Evolutionary conservation across 495 filamentous ascomycete species (phyloP).

Genomic region (Penicillium lagena): DNA sequence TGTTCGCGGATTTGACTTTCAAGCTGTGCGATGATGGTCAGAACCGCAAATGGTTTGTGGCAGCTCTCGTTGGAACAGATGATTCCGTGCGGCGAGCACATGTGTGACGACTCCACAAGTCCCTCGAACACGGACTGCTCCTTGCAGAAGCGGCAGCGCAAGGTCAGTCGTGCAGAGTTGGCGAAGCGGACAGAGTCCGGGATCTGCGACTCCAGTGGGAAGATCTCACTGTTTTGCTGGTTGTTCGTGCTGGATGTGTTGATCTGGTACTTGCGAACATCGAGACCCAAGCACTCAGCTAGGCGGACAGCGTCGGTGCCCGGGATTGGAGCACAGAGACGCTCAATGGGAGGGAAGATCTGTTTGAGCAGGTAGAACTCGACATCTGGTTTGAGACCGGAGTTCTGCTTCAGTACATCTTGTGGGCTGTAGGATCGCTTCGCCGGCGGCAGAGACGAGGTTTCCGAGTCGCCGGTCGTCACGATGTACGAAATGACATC

Average conservation of each 20-base stretch:
- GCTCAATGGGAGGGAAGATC: constrained; percentile 96
- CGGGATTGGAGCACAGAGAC: constrained; percentile 90
- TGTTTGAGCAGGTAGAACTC: constrained; percentile 98
- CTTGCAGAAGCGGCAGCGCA: constrained; percentile 80
- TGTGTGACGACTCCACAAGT: constrained; percentile 46
- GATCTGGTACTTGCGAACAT: constrained; percentile 78
- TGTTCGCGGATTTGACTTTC: constrained; percentile 74
- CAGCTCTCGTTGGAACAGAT: constrained; percentile 59
- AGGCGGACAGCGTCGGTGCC: constrained; percentile 84
- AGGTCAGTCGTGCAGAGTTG: constrained; percentile 62
- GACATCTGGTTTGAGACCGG: constrained; percentile 73
- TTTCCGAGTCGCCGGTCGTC: constrained; percentile 66
- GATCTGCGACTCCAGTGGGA: constrained; percentile 88
- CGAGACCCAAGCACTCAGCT: constrained; percentile 89
- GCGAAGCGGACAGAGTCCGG: constrained; percentile 79
- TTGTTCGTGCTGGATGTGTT: constrained; percentile 49
- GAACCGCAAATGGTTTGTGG: constrained; percentile 54
- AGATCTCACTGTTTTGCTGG: constrained; percentile 55
- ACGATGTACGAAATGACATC: constrained; percentile 96
- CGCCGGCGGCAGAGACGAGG: constrained; percentile 59
- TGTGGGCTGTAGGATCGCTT: constrained; percentile 83
- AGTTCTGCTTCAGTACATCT: constrained; percentile 72
- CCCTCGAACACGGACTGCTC: constrained; percentile 68
- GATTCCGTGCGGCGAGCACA: constrained; percentile 67
- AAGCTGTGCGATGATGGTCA: constrained; percentile 77